Base-by-base conservation (phyloP, 140 eudicot genomes). In the Erigeron philadelphicus region DNA sequence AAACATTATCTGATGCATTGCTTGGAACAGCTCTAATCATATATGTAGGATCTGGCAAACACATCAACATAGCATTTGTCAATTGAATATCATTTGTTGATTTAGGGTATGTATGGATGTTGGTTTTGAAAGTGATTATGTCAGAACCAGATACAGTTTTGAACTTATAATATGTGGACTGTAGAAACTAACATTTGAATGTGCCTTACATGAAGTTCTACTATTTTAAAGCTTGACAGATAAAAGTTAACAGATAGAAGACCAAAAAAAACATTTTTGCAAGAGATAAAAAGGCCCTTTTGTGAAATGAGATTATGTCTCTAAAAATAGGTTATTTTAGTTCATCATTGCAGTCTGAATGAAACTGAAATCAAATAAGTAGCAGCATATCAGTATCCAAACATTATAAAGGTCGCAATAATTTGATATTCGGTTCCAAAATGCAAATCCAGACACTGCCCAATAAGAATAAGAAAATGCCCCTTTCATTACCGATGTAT, bases 11-110 rank as follows among this genome's bases (percentile, higher is more conserved):
- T 0, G 98, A 83, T 47, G 96, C 98, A 65, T 92, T 92, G 77
- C 95, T 82, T 7, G 88, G 96, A 46, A 92, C 60, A 15, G 98
- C 96, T 50, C 96, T 82, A 68, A 92, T 92, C 98, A 92, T 92
- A 74, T 92, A 92, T 11, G 95, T 92, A 13, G 96, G 98, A 84
- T 92, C 98, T 92, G 89, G 16, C 12, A 66, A 59, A 64, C 8
- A 72, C 54, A 50, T 54, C 35, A 72, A 11, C 18, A 31, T 31
- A 31, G 38, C 58, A 31, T 15, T 68, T 45, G 17, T 75, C 49
- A 70, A 47, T 44, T 31, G 52, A 23, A 17, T 3, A 53, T 4
- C 18, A 12, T 69, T 23, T 9, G 10, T 35, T 13, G 25, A 8
- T 8, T 16, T 55, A 31, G 4, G 66, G 47, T 8, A 45, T 31